Conservation (phyloP, 2,329 filamentous ascomycete genomes). For the Zymoseptoria ardabiliae region DNA sequence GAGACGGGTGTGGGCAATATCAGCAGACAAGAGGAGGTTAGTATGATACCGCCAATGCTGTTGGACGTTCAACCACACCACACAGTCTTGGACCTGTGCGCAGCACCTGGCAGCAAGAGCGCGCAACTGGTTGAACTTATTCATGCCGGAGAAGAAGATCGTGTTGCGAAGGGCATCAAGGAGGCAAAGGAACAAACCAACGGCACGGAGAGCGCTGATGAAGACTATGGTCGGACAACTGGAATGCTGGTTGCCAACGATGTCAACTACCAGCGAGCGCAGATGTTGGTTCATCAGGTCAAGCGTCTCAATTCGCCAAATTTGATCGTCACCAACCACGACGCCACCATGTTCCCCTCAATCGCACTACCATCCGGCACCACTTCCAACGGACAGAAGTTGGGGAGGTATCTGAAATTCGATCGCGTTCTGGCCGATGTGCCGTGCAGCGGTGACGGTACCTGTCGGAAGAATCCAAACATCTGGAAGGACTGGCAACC, state of each 20-base stretch:
- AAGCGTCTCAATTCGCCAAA: slow-evolving; percentile 96
- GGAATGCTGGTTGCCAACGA: slow-evolving; percentile 94
- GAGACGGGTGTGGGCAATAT: slow-evolving; percentile 98
- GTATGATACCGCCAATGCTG: slow-evolving; percentile 94
- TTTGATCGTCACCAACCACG: slow-evolving; percentile 93
- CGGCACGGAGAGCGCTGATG: slow-evolving; percentile 37
- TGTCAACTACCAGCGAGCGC: slow-evolving; percentile 89
- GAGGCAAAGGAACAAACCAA: slow-evolving; percentile 47
- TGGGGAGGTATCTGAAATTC: slow-evolving; percentile 77
- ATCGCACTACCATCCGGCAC: slow-evolving; percentile 67
- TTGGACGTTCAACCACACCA: slow-evolving; percentile 88
- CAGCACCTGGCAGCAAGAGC: slow-evolving; percentile 93
- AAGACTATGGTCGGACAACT: slow-evolving; percentile 78
- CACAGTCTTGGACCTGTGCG: slow-evolving; percentile 91
- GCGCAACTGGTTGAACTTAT: slow-evolving; percentile 92
- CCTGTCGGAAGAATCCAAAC: slow-evolving; percentile 82
- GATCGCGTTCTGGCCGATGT: slow-evolving; percentile 95
- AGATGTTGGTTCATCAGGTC: slow-evolving; percentile 96
- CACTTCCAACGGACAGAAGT: slow-evolving; percentile 37
- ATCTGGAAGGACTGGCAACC: slow-evolving; percentile 95
- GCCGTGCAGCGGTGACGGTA: slow-evolving; percentile 93
- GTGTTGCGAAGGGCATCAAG: slow-evolving; percentile 64
- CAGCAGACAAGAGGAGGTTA: slow-evolving; percentile 92
- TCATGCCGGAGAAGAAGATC: slow-evolving; percentile 82
- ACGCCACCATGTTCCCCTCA: slow-evolving; percentile 90